Evolutionary conservation across 139 green algal genomes (phyloP), one percentile per base, ranked within the genome.

Genomic region (Ettlia oleoabundans): DNA sequence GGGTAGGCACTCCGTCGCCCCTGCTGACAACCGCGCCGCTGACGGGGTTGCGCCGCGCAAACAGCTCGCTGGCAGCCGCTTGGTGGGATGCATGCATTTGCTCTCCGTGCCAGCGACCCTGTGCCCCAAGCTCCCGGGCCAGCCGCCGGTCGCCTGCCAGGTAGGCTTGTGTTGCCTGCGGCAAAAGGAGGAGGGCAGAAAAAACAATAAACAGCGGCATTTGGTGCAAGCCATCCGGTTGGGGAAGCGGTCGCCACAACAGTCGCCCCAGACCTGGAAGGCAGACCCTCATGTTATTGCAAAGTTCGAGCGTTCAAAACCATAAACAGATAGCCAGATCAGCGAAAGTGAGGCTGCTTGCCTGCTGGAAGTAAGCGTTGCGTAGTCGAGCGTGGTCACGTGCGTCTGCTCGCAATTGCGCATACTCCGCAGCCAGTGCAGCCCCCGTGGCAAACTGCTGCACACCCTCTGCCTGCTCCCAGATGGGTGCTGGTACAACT

Each of bases 331-430:
- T n/a, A n/a, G n/a, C n/a, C n/a, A n/a, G n/a, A n/a, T n/a, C n/a
- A n/a, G n/a, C n/a, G n/a, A n/a, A n/a, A n/a, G n/a, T n/a, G n/a
- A n/a, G n/a, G n/a, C n/a, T n/a, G n/a, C n/a, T n/a, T n/a, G n/a
- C 90, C 86, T 96, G 85, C 79, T 94, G 78, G 70, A 96, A 96
- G 86, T 71, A 96, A 1, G 70, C 62, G 65, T 96, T 96, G 68
- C 93, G 85, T 19, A 95, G 62, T 26, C 91, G 85, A 6, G 89
- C 89, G 35, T 92, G 87, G 76, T 95, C 92, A 3, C 92, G 66
- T 0, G 93, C 93, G 32, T 91, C 88, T 4, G 83, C 82, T 15
- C 93, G 66, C 2, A 80, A 82, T 2, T 83, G 69, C 0, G 64
- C 68, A 70, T 96, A 96, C 67, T 94, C 80, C 33, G 76, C 52